Conservation (phyloP, 306 rosid species). For the Cucurbita pepo region DNA sequence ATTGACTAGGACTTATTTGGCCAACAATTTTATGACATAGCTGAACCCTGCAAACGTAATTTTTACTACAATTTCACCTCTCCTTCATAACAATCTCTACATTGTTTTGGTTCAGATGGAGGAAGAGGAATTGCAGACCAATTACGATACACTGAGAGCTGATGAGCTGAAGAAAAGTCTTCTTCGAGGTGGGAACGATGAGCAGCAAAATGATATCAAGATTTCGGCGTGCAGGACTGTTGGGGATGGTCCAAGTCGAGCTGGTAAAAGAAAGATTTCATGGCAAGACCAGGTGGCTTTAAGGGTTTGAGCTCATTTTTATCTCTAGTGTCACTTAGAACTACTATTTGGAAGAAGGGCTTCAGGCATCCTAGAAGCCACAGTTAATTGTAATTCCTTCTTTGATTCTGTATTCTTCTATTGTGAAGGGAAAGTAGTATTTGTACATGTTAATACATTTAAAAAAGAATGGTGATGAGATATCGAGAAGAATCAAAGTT, state of each 20-base stretch:
- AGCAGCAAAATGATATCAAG: slow-evolving; percentile 55
- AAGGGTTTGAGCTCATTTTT: slow-evolving; percentile 45
- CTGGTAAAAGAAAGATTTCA: slow-evolving; percentile 86
- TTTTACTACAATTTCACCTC: background rate
- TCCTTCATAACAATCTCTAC: background rate
- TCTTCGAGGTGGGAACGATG: slow-evolving; percentile 36
- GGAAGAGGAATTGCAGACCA: slow-evolving; percentile 66
- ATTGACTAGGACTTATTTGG: background rate
- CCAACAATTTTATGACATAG: background rate
- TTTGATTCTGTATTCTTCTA: slow-evolving; percentile 2
- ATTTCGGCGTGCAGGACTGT: slow-evolving; percentile 50
- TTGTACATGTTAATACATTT: slow-evolving; percentile 1
- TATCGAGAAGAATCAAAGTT: background rate
- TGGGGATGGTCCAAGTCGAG: slow-evolving; percentile 56
- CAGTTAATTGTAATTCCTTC: background rate
- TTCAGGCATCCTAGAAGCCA: background rate
- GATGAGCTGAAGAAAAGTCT: slow-evolving; percentile 62
- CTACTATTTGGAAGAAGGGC: background rate
- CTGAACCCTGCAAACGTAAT: slow-evolving; percentile 2
- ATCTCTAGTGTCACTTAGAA: background rate
- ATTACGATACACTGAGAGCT: slow-evolving; percentile 24
- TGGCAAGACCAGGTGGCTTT: slow-evolving; percentile 97
- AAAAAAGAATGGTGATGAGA: background rate
- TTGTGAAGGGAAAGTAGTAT: slow-evolving; percentile 1
- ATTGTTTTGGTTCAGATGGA: slow-evolving; percentile 37